Base-by-base conservation (phyloP, 1,139 yeast genomes). In the Pneumocystis sp. region DNA sequence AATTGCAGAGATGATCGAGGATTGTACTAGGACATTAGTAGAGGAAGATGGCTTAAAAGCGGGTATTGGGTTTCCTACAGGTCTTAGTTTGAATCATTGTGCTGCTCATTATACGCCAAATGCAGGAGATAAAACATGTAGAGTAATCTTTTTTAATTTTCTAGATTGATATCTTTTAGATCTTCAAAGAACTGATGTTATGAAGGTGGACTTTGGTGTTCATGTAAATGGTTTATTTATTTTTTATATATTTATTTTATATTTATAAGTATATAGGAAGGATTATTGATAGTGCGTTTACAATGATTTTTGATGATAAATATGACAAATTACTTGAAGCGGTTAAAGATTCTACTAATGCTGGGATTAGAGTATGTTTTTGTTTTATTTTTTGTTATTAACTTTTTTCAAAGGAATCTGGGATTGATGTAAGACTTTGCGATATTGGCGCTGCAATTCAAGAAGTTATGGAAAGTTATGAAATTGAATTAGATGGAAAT, bases 41-140 rank as follows among this genome's bases (percentile, higher is more conserved):
- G 85, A 80, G 63, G 85, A 82, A 63, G 85, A 86, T 70, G 81
- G 83, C 67, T 75, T 77, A 25, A 77, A 80, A 65, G 95, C 91
- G 15, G 99, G 99, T 60, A 84, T 91, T 72, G 99, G 97, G 1
- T 93, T 93, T 80, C 99, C 99, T 61, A 90, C 97, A 12, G 99
- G 99, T 66, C 82, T 95, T 64, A 89, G 96, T 0, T 77, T 91
- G 69, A 95, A 93, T 76, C 89, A 91, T 74, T 87, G 90, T 71
- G 99, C 99, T 40, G 98, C 98, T 0, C 99, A 95, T 75, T 93
- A 90, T 76, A 91, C 97, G 0, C 99, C 99, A 25, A 93, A 93
- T 76, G 86, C 95, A 21, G 96, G 96, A 25, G 98, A 95, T 76
- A 89, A 85, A 72, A 82, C 61, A 59, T 39, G 61, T 59, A 59